Base-by-base conservation (phyloP, 768 basidiomycete genomes). In the Tricholoma flavovirens region DNA sequence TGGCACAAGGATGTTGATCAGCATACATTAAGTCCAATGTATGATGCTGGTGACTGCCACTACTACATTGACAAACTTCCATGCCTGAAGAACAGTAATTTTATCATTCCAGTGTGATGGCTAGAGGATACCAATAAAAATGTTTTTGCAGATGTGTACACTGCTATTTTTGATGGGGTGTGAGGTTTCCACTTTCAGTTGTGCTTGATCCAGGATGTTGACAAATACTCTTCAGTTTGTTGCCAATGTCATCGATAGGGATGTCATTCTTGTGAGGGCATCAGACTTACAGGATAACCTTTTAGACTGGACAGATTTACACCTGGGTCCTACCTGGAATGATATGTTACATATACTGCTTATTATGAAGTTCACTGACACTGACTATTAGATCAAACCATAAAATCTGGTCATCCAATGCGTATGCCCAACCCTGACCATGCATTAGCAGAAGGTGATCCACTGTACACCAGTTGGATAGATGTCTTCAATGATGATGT, bases 21-120 rank as follows among this genome's bases (percentile, higher is more conserved):
- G 7, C 62, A 65, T 55, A 40, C 54, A 1, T 38, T 67, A 19
- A 70, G 66, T 38, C 67, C 66, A 1, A 70, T 70, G 67, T 70
- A 66, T 45, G 60, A 63, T 53, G 59, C 45, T 19, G 63, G 64
- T 3, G 22, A 53, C 14, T n/a, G 55, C 2, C 67, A 66, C 42
- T 66, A 57, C 52, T 68, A 54, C 29, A 63, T 68, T 49, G 63
- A 66, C 53, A 64, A 68, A 51, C 53, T 54, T 11, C 64, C 65
- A 9, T 22, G 33, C 10, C 19, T 62, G 7, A 57, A 57, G 22
- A 49, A 58, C 49, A 60, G 63, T 1, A 2, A 35, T 8, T 14
- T 64, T 30, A 56, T 64, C 6, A 65, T 68, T 50, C 65, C 65
- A 11, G 32, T 66, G 19, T 56, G 62, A 36, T 68, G 67, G 67